These are phyloP conservation scores for Penicillium sclerotigenum DNA, from an alignment of 2,329 filamentous ascomycete genomes.

Conservation along the genomic window DNA sequence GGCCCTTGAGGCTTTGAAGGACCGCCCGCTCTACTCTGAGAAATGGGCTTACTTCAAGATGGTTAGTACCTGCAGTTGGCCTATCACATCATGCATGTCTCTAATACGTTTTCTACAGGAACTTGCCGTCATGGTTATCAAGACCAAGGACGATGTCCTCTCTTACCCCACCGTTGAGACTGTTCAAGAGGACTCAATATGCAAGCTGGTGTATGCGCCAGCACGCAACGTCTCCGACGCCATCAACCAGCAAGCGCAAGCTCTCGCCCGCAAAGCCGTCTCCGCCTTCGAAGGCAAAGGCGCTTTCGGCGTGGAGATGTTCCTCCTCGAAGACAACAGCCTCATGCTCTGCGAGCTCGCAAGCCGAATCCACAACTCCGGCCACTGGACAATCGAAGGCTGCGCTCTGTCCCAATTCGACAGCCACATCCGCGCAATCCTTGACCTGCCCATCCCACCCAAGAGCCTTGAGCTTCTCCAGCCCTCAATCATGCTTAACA, in stretches of 20 bases:
- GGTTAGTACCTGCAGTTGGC: constrained; percentile 27
- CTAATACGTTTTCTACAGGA: constrained; percentile 49
- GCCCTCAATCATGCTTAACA: constrained; percentile 55
- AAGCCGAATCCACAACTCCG: constrained; percentile 82
- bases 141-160: constrained; percentile 71
- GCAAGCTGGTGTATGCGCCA: constrained; percentile 86
- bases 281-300: constrained; percentile 80
- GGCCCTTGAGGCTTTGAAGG: constrained; percentile 68
- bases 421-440: constrained; percentile 80
- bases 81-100: neutral
- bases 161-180: constrained; percentile 92
- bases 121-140: constrained; percentile 90
- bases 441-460: constrained; percentile 62
- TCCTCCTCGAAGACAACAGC: constrained; percentile 69
- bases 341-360: constrained; percentile 85
- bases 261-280: constrained; percentile 75
- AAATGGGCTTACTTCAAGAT: constrained; percentile 81
- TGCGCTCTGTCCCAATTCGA: constrained; percentile 89
- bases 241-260: constrained; percentile 64
- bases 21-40: constrained; percentile 76
- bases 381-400: constrained; percentile 92
- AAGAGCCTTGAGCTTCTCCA: constrained; percentile 47
- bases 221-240: constrained; percentile 65
- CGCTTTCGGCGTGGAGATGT: constrained; percentile 96
- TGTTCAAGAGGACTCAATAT: constrained; percentile 91